Conservation (phyloP, 805 yeast species). For the Ogataea methylovora region DNA sequence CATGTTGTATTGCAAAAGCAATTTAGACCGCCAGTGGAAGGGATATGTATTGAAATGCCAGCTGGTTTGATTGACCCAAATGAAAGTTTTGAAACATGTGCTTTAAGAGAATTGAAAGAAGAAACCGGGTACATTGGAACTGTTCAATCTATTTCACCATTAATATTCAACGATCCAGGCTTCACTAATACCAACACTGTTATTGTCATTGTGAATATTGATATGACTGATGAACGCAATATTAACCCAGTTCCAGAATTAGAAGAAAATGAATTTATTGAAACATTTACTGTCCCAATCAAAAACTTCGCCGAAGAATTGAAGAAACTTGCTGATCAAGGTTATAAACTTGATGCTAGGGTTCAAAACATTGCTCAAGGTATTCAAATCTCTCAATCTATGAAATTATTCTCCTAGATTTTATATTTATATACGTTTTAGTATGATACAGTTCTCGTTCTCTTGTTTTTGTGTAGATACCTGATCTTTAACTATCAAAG, state of each 20-base stretch:
- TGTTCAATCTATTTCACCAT: slow-evolving; percentile 25
- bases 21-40: slow-evolving; percentile 86
- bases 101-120: slow-evolving; percentile 79
- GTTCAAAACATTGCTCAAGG: slow-evolving; percentile 86
- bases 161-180: slow-evolving; percentile 48
- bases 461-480: too few relatives aligned
- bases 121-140: slow-evolving; percentile 89
- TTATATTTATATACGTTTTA: too few relatives aligned
- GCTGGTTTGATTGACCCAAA: slow-evolving; percentile 90
- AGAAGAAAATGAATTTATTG: slow-evolving; percentile 91
- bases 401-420: background rate
- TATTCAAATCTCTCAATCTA: slow-evolving; percentile 41
- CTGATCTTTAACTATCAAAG: too few relatives aligned
- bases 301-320: slow-evolving; percentile 47
- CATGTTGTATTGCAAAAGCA: slow-evolving; percentile 70
- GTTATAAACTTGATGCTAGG: slow-evolving; percentile 79
- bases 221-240: slow-evolving; percentile 59
- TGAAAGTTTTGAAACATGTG: slow-evolving; percentile 72
- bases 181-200: slow-evolving; percentile 84
- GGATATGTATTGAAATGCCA: slow-evolving; percentile 87
- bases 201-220: slow-evolving; percentile 72
- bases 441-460: too few relatives aligned
- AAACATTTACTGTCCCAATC: slow-evolving; percentile 71
- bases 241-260: slow-evolving; percentile 61
- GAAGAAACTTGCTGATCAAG: slow-evolving; percentile 46